A percentile compares a stretch with the other conserved stretches of the same genome.
Evolutionary conservation across 345 rosid genomes (phyloP).

Genomic region (Turnera subulata): DNA sequence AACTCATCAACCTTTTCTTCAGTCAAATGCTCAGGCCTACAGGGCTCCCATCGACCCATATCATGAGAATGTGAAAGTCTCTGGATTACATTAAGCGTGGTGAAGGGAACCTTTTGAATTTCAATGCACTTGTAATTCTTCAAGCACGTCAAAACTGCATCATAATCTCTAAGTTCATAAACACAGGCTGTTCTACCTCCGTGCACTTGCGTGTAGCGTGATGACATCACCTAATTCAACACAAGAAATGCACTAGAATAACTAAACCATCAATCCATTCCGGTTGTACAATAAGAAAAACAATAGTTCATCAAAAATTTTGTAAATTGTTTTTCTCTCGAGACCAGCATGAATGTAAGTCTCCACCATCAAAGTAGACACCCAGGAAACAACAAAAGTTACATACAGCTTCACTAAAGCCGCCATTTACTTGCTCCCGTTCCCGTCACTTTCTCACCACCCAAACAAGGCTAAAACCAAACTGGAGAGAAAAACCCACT

Average conservation of each 20-base stretch:
- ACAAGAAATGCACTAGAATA: slow-evolving; percentile 7
- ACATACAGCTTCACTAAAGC: neutral
- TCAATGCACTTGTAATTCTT: slow-evolving; percentile 48
- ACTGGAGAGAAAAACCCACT: slow-evolving; percentile 17
- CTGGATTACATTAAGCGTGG: slow-evolving; percentile 64
- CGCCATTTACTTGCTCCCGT: neutral
- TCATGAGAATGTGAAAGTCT: slow-evolving; percentile 52
- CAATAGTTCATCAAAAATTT: no score
- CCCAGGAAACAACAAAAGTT: no score
- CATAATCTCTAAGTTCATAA: slow-evolving; percentile 65
- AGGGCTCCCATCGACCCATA: slow-evolving; percentile 66
- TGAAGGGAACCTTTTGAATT: slow-evolving; percentile 73
- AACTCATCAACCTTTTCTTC: slow-evolving; percentile 59
- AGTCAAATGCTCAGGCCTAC: slow-evolving; percentile 67
- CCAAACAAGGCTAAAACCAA: neutral
- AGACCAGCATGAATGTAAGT: no score
- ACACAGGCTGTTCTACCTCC: slow-evolving; percentile 78
- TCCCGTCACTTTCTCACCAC: neutral
- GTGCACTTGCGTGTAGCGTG: slow-evolving; percentile 70
- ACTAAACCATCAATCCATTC: neutral
- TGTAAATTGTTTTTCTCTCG: no score
- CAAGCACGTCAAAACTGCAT: slow-evolving; percentile 54
- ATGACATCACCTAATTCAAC: slow-evolving; percentile 46
- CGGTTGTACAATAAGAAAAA: no score
- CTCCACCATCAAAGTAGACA: no score